Evolutionary conservation across 106 monocot species (phyloP).

Genomic region (Dendrobium nobile): DNA sequence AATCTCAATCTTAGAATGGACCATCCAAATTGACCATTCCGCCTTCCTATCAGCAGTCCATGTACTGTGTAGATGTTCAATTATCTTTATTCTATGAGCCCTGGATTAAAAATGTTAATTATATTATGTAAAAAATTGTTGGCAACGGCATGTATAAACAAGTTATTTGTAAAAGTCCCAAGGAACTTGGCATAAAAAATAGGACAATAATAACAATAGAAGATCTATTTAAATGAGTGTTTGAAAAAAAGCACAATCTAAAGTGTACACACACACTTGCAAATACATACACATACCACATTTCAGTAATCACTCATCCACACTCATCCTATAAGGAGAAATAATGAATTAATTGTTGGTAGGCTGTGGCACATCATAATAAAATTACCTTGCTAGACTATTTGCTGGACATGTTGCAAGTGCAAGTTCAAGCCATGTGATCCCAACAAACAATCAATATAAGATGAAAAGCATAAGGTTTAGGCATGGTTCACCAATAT

Average conservation of each 20-base stretch:
- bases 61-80: conserved; percentile 55
- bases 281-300: background rate
- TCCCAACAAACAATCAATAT: background rate
- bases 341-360: background rate
- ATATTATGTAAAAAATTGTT: background rate
- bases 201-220: background rate
- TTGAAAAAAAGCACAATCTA: background rate
- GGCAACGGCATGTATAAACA: background rate
- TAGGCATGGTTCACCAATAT: background rate
- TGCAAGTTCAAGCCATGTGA: background rate
- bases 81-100: conserved; percentile 50
- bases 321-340: background rate
- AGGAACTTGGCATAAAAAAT: background rate
- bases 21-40: conserved; percentile 99
- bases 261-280: background rate
- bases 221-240: background rate
- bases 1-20: conserved; percentile 83
- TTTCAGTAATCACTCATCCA: background rate
- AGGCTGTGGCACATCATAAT: background rate
- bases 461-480: background rate
- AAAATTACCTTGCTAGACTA: background rate
- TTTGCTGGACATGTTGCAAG: background rate
- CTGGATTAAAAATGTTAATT: conserved; percentile 25
- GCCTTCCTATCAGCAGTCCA: conserved; percentile 82
- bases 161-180: background rate